Percentiles rank a stretch among this genome's conserved stretches.
phyloP scores from a whole-genome alignment of 1,139 yeast genomes.

The Zygosaccharomyces sapae region DNA sequence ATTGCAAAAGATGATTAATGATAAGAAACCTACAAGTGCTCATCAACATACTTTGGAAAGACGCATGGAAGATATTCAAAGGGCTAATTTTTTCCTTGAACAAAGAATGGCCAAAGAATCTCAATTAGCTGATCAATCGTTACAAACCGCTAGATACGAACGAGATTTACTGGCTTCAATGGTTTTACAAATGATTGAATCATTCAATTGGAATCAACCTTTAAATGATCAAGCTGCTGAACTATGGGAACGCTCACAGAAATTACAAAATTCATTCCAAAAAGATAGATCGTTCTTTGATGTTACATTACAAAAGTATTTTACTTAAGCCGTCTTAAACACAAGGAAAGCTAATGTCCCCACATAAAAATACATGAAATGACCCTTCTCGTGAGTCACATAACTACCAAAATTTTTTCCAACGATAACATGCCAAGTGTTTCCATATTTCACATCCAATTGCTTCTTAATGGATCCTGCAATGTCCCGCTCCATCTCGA shows the following conservation, averaged over 20 bases:
- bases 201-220: slow-evolving; percentile 1
- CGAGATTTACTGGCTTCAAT: slow-evolving; percentile 4
- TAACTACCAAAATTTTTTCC: slow-evolving; percentile 91
- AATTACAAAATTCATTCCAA: neutral
- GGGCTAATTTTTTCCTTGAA: slow-evolving; percentile 2
- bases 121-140: neutral
- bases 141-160: slow-evolving; percentile 1
- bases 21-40: neutral
- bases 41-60: slow-evolving; percentile 2
- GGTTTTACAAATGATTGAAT: slow-evolving; percentile 2
- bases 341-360: slow-evolving; percentile 76
- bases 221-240: neutral
- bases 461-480: slow-evolving; percentile 81
- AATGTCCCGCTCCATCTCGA: slow-evolving; percentile 61
- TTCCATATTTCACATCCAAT: slow-evolving; percentile 61
- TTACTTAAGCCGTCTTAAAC: slow-evolving; percentile 60
- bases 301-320: slow-evolving; percentile 1
- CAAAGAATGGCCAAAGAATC: slow-evolving; percentile 5
- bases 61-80: slow-evolving; percentile 4
- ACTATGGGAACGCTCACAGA: neutral
- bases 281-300: slow-evolving; percentile 1
- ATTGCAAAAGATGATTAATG: slow-evolving; percentile 4
- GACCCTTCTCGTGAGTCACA: slow-evolving; percentile 84
- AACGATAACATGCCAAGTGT: slow-evolving; percentile 93
- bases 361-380: slow-evolving; percentile 77